phyloP scores from a whole-genome alignment of 208 protist genomes.

The Leishmania martiniquensis region DNA sequence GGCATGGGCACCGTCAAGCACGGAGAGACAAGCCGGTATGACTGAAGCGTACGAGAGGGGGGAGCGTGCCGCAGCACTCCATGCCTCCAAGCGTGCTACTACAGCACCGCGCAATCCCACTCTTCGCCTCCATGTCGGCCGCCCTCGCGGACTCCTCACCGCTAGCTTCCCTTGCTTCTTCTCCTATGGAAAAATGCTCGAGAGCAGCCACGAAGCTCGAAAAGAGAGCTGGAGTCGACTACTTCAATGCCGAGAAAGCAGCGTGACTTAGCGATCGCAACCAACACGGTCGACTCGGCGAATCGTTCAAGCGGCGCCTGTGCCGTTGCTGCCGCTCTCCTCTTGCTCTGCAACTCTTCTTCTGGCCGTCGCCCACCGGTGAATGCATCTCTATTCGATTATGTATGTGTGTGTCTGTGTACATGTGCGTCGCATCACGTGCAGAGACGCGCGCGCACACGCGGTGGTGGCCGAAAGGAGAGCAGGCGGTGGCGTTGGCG shows the following conservation, averaged over 20 bases:
- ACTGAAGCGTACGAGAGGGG: background rate
- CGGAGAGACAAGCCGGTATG: background rate
- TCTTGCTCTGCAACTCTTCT: background rate
- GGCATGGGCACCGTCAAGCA: background rate
- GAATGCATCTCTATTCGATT: background rate
- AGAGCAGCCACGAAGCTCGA: background rate
- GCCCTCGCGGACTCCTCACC: background rate
- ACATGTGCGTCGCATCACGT: too few species aligned
- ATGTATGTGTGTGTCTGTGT: background rate
- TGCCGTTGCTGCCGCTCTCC: background rate
- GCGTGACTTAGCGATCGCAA: background rate
- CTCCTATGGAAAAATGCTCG: background rate
- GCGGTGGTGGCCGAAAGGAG: background rate
- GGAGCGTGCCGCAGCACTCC: background rate
- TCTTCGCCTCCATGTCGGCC: background rate
- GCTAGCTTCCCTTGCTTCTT: background rate
- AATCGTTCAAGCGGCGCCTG: background rate
- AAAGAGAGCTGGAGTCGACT: background rate
- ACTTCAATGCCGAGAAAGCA: background rate
- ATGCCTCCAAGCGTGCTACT: background rate
- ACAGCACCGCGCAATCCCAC: background rate
- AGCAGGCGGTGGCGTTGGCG: background rate
- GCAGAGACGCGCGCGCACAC: background rate
- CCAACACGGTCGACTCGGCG: background rate
- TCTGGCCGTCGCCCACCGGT: background rate